Conservation (phyloP, 768 basidiomycete species). For the Sporobolomyces pararoseus region DNA sequence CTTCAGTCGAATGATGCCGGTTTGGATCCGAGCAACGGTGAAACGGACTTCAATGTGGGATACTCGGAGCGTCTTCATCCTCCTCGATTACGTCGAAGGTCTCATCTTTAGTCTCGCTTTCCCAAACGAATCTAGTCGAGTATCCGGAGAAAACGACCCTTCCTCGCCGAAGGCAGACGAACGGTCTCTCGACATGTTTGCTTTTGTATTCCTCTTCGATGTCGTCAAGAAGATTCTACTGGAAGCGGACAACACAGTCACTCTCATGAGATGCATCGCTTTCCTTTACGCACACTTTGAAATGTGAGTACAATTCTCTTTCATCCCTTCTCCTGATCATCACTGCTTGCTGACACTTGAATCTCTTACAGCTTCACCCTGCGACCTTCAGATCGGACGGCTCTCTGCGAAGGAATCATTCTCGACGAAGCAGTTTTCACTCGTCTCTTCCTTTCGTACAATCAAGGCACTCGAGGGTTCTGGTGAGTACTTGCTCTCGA, state of each 20-base stretch:
- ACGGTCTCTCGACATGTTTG: conserved; percentile 46
- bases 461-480: conserved; percentile 42
- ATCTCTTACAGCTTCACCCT: conserved; percentile 41
- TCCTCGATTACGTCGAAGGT: conserved; percentile 53
- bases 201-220: conserved; percentile 50
- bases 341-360: background rate
- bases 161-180: conserved; percentile 30
- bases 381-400: conserved; percentile 47
- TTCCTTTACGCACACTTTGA: conserved; percentile 54
- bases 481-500: conserved; percentile 43
- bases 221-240: conserved; percentile 50
- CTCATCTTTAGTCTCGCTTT: conserved; percentile 50
- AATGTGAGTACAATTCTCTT: conserved; percentile 32
- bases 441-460: conserved; percentile 52
- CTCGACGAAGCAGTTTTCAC: conserved; percentile 51
- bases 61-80: conserved; percentile 52
- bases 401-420: conserved; percentile 50
- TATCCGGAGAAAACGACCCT: conserved; percentile 26
- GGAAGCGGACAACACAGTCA: conserved; percentile 53
- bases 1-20: conserved; percentile 51
- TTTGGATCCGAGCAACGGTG: conserved; percentile 50
- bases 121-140: conserved; percentile 13
- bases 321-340: background rate
- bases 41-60: conserved; percentile 52
- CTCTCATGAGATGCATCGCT: conserved; percentile 51